phyloP scores from a whole-genome alignment of 768 basidiomycete species.

The Tulasnella calospora region DNA sequence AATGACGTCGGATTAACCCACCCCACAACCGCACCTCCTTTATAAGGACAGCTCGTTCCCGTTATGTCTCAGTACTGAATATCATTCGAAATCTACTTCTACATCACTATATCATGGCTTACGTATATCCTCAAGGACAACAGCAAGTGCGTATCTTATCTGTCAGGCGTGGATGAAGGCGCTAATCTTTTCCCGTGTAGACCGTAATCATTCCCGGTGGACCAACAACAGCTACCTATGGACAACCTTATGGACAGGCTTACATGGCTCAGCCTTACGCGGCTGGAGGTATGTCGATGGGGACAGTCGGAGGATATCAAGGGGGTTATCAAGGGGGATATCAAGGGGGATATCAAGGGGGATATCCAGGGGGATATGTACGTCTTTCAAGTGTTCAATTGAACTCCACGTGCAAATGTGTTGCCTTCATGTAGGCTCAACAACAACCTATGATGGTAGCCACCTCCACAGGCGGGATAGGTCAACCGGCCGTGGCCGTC shows the following conservation, averaged over 20 bases:
- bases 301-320: not conserved
- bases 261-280: not conserved
- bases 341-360: not conserved
- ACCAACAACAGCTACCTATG: not conserved
- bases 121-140: not conserved
- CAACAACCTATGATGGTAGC: not conserved
- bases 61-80: not conserved
- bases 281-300: not conserved
- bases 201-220: not conserved
- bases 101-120: not conserved
- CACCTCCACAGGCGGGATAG: not conserved
- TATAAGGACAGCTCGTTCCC: not conserved
- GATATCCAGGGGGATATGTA: not conserved
- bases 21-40: not conserved
- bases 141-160: not conserved
- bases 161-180: not conserved
- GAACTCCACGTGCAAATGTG: not conserved
- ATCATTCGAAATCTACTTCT: not conserved
- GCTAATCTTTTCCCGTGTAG: not conserved
- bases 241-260: not conserved
- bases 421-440: not conserved
- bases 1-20: not conserved
- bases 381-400: not conserved
- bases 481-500: not conserved
- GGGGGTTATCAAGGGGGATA: not conserved